Evolutionary conservation across 179 eudicot genomes (phyloP).

Genomic region (Drosera spatulata): DNA sequence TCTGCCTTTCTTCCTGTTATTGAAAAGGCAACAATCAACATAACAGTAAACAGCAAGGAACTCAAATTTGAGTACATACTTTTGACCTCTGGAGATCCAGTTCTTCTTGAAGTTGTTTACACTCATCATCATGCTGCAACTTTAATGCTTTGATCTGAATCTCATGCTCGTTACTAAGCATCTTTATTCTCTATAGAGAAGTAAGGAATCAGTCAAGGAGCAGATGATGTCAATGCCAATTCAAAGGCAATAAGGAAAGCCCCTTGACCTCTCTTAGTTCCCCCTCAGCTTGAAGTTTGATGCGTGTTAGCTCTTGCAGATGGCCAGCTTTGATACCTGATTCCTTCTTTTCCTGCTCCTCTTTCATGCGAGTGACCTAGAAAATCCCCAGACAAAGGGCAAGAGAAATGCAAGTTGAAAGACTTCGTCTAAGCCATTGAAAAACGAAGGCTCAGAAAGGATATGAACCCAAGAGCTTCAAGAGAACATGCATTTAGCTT

Average conservation of each 20-base stretch:
- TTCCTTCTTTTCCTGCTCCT: constrained; percentile 54
- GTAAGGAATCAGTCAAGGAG: not conserved
- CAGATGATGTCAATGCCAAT: constrained; percentile 3
- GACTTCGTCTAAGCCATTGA: too few species aligned
- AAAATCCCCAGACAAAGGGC: constrained; percentile 8
- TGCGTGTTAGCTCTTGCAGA: constrained; percentile 48
- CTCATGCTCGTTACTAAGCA: constrained; percentile 74
- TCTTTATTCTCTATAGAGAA: constrained; percentile 41
- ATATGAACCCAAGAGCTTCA: too few species aligned
- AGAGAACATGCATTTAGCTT: too few species aligned
- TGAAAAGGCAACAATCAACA: constrained; percentile 8
- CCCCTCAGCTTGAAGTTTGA: constrained; percentile 60
- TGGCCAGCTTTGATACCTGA: constrained; percentile 41
- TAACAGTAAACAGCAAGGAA: constrained; percentile 3
- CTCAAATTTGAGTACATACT: constrained; percentile 22
- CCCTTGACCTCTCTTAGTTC: constrained; percentile 64
- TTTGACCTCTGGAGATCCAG: constrained; percentile 76
- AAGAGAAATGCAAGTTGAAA: not conserved
- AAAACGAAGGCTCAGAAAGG: too few species aligned
- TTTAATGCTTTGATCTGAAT: constrained; percentile 61
- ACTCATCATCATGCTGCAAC: constrained; percentile 68
- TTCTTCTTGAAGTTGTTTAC: constrained; percentile 77
- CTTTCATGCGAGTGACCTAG: constrained; percentile 48
- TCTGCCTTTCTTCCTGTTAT: constrained; percentile 91
- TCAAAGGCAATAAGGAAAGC: not conserved